Conservation (phyloP, 1,139 yeast species). For the Blastobotrys buckinghamii region DNA sequence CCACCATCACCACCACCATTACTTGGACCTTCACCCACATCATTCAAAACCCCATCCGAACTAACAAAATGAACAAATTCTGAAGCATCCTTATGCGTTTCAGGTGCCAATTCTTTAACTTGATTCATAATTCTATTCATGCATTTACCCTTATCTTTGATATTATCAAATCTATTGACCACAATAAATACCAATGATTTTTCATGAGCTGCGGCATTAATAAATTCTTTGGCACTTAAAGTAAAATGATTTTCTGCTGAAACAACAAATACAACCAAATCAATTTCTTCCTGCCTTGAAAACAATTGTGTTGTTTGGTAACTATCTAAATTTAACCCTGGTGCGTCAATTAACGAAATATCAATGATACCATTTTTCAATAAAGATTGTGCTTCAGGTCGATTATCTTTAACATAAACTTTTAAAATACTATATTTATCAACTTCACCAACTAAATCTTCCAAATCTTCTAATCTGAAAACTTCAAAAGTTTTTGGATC, state of each 20-base stretch:
- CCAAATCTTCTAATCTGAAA: constrained; percentile 50
- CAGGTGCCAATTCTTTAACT: constrained; percentile 83
- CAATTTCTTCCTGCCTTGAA: constrained; percentile 96
- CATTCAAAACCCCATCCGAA: constrained; percentile 40
- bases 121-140: constrained; percentile 73
- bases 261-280: constrained; percentile 91
- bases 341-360: constrained; percentile 90
- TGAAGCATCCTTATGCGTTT: constrained; percentile 75
- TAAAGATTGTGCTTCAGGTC: constrained; percentile 65
- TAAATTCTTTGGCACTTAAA: constrained; percentile 87
- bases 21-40: constrained; percentile 22
- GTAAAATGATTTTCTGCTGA: constrained; percentile 96
- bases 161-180: constrained; percentile 84
- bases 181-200: constrained; percentile 90
- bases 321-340: constrained; percentile 91
- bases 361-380: constrained; percentile 89
- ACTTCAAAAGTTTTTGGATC: constrained; percentile 63
- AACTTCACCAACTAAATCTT: constrained; percentile 65
- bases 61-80: constrained; percentile 96
- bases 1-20: constrained; percentile 30
- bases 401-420: constrained; percentile 71
- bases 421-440: constrained; percentile 69
- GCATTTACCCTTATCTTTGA: constrained; percentile 74
- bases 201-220: constrained; percentile 85
- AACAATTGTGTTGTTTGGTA: constrained; percentile 93